phyloP scores from a whole-genome alignment of 805 yeast species.

The Saccharomycopsis sp. region DNA sequence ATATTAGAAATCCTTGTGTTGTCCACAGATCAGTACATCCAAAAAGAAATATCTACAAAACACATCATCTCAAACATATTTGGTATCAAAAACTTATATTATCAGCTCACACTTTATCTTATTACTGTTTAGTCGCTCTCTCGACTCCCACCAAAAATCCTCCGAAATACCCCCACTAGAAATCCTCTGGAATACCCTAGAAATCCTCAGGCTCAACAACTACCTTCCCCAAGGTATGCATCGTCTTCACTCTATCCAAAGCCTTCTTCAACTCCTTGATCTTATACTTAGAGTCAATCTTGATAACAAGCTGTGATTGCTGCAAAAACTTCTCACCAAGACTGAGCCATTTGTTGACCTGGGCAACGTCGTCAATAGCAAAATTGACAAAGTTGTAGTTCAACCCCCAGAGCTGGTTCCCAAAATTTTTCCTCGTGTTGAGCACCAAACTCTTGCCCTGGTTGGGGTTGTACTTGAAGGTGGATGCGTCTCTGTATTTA shows the following conservation, averaged over 20 bases:
- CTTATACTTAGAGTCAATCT: slow-evolving; percentile 49
- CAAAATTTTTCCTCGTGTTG: slow-evolving; percentile 31
- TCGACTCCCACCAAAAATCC: too few species aligned
- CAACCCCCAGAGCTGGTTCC: slow-evolving; percentile 31
- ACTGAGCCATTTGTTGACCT: slow-evolving; percentile 33
- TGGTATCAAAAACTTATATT: too few species aligned
- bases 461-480: background rate
- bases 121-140: too few species aligned
- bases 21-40: too few species aligned
- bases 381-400: slow-evolving; percentile 33
- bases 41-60: too few species aligned
- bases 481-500: slow-evolving; percentile 29
- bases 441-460: background rate
- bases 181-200: slow-evolving; percentile 24
- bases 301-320: slow-evolving; percentile 38
- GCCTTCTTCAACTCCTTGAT: slow-evolving; percentile 55
- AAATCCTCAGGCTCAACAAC: slow-evolving; percentile 42
- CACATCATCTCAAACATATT: too few species aligned
- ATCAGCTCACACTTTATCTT: too few species aligned
- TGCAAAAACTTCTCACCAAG: slow-evolving; percentile 40
- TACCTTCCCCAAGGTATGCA: slow-evolving; percentile 63
- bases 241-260: slow-evolving; percentile 40
- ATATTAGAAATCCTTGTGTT: too few species aligned
- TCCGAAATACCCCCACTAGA: too few species aligned
- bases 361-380: slow-evolving; percentile 25